Evolutionary conservation across 2,329 filamentous ascomycete genomes (phyloP).

Genomic region (Alternaria incomplexa): DNA sequence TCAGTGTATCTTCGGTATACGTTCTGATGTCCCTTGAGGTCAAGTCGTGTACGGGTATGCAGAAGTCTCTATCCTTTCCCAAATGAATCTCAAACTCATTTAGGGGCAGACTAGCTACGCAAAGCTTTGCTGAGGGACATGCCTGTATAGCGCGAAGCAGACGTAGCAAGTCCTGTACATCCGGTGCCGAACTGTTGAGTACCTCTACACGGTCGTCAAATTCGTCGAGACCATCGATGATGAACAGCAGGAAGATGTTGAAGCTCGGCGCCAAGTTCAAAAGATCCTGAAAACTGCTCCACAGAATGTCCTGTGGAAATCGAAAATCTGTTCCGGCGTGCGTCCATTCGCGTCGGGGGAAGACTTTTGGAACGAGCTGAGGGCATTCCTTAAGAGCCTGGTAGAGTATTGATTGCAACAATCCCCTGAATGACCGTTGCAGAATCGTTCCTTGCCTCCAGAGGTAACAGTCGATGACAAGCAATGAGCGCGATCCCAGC

Average conservation of each 20-base stretch:
- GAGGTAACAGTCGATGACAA: not conserved
- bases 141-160: not conserved
- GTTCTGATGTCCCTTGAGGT: not conserved
- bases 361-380: not conserved
- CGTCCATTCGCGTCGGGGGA: not conserved
- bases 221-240: not conserved
- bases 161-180: not conserved
- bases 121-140: not conserved
- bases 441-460: not conserved
- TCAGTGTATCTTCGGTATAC: not conserved
- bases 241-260: not conserved
- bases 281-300: not conserved
- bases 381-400: not conserved
- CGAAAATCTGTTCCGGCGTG: not conserved
- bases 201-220: not conserved
- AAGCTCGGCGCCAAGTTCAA: not conserved
- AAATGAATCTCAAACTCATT: not conserved
- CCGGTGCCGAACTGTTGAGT: not conserved
- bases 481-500: not conserved
- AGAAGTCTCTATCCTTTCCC: not conserved
- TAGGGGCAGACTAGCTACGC: not conserved
- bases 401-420: not conserved
- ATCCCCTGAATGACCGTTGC: not conserved
- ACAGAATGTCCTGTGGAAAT: not conserved
- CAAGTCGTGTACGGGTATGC: not conserved